Base-by-base conservation (phyloP, 768 basidiomycete species). In the Boletus coccyginus region DNA sequence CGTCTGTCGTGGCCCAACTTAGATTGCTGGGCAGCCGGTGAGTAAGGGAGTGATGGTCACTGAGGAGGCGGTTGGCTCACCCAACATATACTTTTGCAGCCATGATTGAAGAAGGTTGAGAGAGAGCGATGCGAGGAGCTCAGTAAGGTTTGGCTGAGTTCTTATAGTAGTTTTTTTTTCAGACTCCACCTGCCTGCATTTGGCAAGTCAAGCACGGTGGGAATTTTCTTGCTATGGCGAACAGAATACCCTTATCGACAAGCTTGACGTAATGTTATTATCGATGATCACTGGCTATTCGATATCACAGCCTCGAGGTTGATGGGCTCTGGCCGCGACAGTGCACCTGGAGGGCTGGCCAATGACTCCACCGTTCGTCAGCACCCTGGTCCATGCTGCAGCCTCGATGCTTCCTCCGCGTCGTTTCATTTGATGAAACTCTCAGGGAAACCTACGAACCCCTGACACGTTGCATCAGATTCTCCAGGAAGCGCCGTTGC, bases 1-100 rank as follows among this genome's bases (percentile, higher is more conserved):
- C 72, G 51, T 72, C 70, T 0, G 65, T 71, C 11, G 72, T 72
- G 43, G 7, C 17, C 72, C 72, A 72, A 62, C 72, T 74, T 55
- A 74, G 29, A 46, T 73, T 73, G 53, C 70, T 74, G 43, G 24
- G 14, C 3, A 1, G 12, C 1, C 19, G 31, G 52, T 36, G 43
- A 44, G 24, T 42, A 45, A 58, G 41, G 42, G 50, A 38, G 47
- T 16, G 0, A 9, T 8, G 51, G 49, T 35, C 40, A 21, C 21
- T 21, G 21, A 3, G 21, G 45, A 49, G 3, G 5, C 10, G 38
- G 39, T 39, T 38, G n/a, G 48, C 67, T 64, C 60, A 73, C 70
- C 70, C 70, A 48, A 71, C 70, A 47, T 73, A 71, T 50, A 71
- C 9, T 61, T 71, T 71, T 58, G 69, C 49, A 31, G 68, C 16